These are phyloP conservation scores for Hypoxylon sp. DNA, from an alignment of 2,329 filamentous ascomycete species.

Conservation along the genomic window DNA sequence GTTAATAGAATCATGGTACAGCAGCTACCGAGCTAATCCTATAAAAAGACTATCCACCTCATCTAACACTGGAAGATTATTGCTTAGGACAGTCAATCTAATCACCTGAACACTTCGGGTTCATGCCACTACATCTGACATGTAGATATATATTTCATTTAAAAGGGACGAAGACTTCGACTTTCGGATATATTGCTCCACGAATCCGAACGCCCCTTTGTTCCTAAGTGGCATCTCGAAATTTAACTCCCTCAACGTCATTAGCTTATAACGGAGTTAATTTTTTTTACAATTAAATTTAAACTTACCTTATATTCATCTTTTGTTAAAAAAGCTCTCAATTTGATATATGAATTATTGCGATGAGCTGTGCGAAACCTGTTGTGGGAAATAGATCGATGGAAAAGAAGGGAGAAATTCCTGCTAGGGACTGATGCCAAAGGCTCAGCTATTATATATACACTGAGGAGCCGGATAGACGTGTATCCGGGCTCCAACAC, in stretches of 20 bases:
- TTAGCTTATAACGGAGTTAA: too few relatives aligned
- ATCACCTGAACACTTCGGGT: neutral
- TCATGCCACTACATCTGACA: neutral
- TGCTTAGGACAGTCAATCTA: neutral
- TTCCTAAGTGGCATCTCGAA: neutral
- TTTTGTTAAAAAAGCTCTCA: too few relatives aligned
- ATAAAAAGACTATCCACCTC: neutral
- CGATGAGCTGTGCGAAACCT: neutral
- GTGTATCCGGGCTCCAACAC: too few relatives aligned
- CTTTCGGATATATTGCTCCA: neutral
- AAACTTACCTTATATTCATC: too few relatives aligned
- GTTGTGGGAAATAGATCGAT: too few relatives aligned
- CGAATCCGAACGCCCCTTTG: neutral
- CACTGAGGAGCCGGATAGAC: too few relatives aligned
- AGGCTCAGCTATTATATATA: too few relatives aligned
- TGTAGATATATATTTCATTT: neutral
- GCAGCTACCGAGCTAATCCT: neutral
- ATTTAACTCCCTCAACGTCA: too few relatives aligned
- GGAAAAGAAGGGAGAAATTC: too few relatives aligned
- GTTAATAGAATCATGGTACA: neutral
- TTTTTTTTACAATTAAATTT: too few relatives aligned
- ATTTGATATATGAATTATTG: too few relatives aligned
- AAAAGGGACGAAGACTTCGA: neutral
- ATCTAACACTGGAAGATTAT: neutral
- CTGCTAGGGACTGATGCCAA: too few relatives aligned